Evolutionary conservation across 495 filamentous ascomycete species (phyloP).

Genomic region (Hypoxylon crocopeplum): DNA sequence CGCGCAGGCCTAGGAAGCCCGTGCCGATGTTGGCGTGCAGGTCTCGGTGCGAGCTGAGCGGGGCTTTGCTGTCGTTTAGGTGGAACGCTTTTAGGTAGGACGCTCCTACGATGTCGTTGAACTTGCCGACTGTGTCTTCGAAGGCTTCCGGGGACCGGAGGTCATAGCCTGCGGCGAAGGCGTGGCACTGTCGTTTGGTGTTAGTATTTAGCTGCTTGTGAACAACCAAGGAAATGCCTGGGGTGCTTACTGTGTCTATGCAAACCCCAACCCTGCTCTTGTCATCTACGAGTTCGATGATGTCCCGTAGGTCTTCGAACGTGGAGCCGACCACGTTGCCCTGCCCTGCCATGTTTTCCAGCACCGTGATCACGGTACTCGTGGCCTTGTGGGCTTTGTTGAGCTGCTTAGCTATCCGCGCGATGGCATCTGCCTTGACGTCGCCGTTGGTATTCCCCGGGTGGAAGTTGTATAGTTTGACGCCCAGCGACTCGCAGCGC

Average conservation of each 20-base stretch:
- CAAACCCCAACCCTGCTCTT: slow-evolving; percentile 93
- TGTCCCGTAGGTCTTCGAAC: slow-evolving; percentile 84
- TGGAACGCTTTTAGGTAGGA: slow-evolving; percentile 85
- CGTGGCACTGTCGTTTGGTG: slow-evolving; percentile 67
- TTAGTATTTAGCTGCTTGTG: no score
- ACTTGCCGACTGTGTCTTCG: slow-evolving; percentile 70
- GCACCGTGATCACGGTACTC: slow-evolving; percentile 73
- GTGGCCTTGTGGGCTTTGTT: slow-evolving; percentile 83
- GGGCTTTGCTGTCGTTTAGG: slow-evolving; percentile 92
- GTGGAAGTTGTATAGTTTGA: slow-evolving; percentile 96
- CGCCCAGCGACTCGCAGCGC: slow-evolving; percentile 87
- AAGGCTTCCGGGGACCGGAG: slow-evolving; percentile 78
- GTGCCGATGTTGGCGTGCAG: slow-evolving; percentile 94
- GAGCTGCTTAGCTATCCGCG: slow-evolving; percentile 76
- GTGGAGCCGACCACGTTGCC: slow-evolving; percentile 85
- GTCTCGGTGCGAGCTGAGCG: slow-evolving; percentile 77
- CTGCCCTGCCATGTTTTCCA: slow-evolving; percentile 95
- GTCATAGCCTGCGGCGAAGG: slow-evolving; percentile 93
- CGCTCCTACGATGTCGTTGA: slow-evolving; percentile 80
- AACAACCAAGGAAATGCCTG: neutral
- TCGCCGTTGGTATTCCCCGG: slow-evolving; percentile 79
- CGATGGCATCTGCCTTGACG: slow-evolving; percentile 70
- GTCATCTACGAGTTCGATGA: slow-evolving; percentile 78
- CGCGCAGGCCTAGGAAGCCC: slow-evolving; percentile 86
- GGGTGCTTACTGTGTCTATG: slow-evolving; percentile 70